Percentiles rank a stretch among this genome's conserved stretches.
These are phyloP conservation scores for Alternaria postmessia DNA, from an alignment of 2,329 filamentous ascomycete genomes.

Conservation along the genomic window DNA sequence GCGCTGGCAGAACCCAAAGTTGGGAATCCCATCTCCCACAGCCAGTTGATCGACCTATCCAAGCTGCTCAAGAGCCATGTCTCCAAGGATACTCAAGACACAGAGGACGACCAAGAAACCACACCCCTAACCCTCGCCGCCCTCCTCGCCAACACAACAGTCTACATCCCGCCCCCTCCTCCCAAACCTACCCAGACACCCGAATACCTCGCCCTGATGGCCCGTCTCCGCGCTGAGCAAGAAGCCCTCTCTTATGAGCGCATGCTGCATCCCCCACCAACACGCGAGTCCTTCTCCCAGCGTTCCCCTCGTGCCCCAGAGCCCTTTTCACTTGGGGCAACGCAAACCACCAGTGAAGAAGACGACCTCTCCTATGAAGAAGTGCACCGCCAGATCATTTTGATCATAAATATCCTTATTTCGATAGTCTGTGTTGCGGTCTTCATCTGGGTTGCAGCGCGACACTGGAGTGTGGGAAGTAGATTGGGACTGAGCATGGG, in stretches of 20 bases:
- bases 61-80: constrained; percentile 56
- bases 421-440: constrained; percentile 82
- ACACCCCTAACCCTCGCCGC: constrained; percentile 64
- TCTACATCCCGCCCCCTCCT: constrained; percentile 82
- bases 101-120: constrained; percentile 60
- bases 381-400: constrained; percentile 78
- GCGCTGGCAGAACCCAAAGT: constrained; percentile 59
- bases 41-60: constrained; percentile 71
- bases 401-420: constrained; percentile 89
- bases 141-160: constrained; percentile 73
- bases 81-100: neutral
- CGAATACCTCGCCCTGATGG: constrained; percentile 90
- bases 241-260: constrained; percentile 83
- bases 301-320: constrained; percentile 62
- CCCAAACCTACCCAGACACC: constrained; percentile 72
- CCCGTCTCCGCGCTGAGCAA: constrained; percentile 79
- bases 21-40: constrained; percentile 76
- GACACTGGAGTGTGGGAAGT: constrained; percentile 77
- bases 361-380: constrained; percentile 76
- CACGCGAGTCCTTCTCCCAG: constrained; percentile 66
- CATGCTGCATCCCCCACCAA: constrained; percentile 71
- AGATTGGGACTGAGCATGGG: constrained; percentile 75
- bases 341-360: constrained; percentile 53
- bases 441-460: constrained; percentile 79
- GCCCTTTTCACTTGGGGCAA: constrained; percentile 57